Evolutionary conservation across 352 stramenopile species (phyloP).

Genomic region (Phytophthora podocarpi): DNA sequence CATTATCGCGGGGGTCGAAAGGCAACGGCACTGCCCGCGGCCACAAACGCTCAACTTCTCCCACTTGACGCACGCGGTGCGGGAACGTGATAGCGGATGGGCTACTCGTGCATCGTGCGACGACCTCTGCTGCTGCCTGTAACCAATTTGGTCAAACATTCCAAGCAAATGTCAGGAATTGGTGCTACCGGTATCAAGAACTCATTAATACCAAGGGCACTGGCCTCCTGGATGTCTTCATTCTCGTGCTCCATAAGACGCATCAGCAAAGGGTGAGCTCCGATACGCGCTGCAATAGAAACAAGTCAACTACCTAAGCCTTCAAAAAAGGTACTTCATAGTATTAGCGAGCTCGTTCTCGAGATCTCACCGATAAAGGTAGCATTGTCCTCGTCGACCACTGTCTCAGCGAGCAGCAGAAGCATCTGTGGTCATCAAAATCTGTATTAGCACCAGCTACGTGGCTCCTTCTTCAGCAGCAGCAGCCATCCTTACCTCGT

Average conservation of each 20-base stretch:
- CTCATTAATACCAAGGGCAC: neutral
- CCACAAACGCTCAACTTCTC: slow-evolving; percentile 53
- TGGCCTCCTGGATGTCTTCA: slow-evolving; percentile 77
- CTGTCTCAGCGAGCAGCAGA: slow-evolving; percentile 47
- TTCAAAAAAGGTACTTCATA: neutral
- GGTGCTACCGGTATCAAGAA: too few species aligned
- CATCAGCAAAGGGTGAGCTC: slow-evolving; percentile 67
- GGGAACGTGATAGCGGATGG: slow-evolving; percentile 76
- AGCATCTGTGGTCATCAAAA: slow-evolving; percentile 9
- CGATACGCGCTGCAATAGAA: slow-evolving; percentile 53
- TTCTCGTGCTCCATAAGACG: slow-evolving; percentile 81
- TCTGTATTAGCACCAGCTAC: neutral
- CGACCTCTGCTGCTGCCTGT: slow-evolving; percentile 69
- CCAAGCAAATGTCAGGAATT: neutral
- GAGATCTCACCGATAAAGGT: slow-evolving; percentile 66
- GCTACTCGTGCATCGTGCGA: slow-evolving; percentile 68
- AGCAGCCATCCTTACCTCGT: slow-evolving; percentile 28
- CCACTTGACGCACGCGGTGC: slow-evolving; percentile 62
- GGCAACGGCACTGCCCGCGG: slow-evolving; percentile 65
- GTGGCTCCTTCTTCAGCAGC: neutral
- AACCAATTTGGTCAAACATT: neutral
- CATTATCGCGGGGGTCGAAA: slow-evolving; percentile 59
- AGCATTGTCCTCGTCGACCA: slow-evolving; percentile 85
- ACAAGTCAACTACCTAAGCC: neutral
- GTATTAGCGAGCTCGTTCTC: neutral